Evolutionary conservation across 1,284 basidiomycete genomes (phyloP).

Genomic region (Tremellales sp.): DNA sequence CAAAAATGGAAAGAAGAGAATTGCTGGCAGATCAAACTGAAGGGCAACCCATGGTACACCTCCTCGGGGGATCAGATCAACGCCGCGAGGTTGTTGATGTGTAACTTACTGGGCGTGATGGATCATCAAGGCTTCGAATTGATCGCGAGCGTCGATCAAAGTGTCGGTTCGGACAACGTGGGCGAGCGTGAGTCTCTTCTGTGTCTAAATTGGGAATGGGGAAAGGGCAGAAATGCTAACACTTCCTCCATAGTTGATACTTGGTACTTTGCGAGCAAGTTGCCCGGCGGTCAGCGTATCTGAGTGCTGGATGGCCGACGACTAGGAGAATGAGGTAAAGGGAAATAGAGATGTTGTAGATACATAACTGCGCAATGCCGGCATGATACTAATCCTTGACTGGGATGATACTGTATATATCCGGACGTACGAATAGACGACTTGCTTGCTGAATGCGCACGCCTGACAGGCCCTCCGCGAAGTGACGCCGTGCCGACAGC

Average conservation of each 20-base stretch:
- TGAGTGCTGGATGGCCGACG: not conserved
- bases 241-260: slow-evolving; percentile 40
- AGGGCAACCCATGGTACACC: slow-evolving; percentile 36
- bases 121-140: slow-evolving; percentile 38
- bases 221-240: not conserved
- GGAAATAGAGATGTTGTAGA: too few species aligned
- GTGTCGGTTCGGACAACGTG: slow-evolving; percentile 14
- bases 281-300: too few species aligned
- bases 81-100: slow-evolving; percentile 21
- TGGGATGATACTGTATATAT: too few species aligned
- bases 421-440: too few species aligned
- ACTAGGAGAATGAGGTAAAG: too few species aligned
- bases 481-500: too few species aligned
- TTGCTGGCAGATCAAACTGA: slow-evolving; percentile 36
- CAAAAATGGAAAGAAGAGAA: slow-evolving; percentile 29
- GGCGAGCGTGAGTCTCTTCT: slow-evolving; percentile 26
- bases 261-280: slow-evolving; percentile 40
- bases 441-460: too few species aligned
- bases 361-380: too few species aligned
- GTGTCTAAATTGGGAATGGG: not conserved
- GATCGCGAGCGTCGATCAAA: slow-evolving; percentile 35
- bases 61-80: slow-evolving; percentile 25
- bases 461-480: too few species aligned
- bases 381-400: too few species aligned
- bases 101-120: slow-evolving; percentile 29